Base-by-base conservation (phyloP, 352 stramenopile genomes). In the Phytophthora capsici region DNA sequence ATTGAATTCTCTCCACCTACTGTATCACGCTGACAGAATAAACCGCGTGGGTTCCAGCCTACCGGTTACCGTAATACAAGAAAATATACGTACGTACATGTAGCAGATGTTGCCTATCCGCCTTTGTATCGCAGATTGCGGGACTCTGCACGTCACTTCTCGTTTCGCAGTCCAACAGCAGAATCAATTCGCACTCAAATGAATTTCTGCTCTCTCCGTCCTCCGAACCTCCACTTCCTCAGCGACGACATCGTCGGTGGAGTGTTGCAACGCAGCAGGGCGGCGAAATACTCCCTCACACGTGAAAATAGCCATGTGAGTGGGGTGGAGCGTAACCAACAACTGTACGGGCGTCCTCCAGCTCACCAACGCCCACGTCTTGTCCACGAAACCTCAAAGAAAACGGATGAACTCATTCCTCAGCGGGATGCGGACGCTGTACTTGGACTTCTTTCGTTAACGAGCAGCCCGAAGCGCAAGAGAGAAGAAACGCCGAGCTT, bases 51-150 rank as follows among this genome's bases (percentile, higher is more conserved):
- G 2, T 40, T 40, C 12, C 23, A 10, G 44, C 44, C 22, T 20
- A 13, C 22, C 19, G 17, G 10, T 48, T 7, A 12, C 25, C 2
- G 17, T n/a, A 30, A 8, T 3, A 16, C 17, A 22, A 12, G 14
- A 30, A 59, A 40, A 25, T 26, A 34, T 49, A 45, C 57, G 19
- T 16, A 40, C n/a, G n/a, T n/a, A n/a, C n/a, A n/a, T n/a, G n/a
- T n/a, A 25, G 40, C 47, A 65, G 46, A 58, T 65, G 57, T 46
- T 65, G 25, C 57, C 45, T 59, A 59, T 65, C 57, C 26, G 28
- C 58, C 57, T 49, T 28, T 38, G 46, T 65, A 58, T 65, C 57
- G 37, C 57, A 58, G 28, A 57, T 64, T 64, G 56, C 57, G 8
- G 7, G 38, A 30, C 38, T 51, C 25, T 16, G 30, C 45, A 57